A percentile compares a stretch with the other conserved stretches of the same genome.
phyloP scores from a whole-genome alignment of 805 yeast genomes.

The Metschnikowia dekortorum region DNA sequence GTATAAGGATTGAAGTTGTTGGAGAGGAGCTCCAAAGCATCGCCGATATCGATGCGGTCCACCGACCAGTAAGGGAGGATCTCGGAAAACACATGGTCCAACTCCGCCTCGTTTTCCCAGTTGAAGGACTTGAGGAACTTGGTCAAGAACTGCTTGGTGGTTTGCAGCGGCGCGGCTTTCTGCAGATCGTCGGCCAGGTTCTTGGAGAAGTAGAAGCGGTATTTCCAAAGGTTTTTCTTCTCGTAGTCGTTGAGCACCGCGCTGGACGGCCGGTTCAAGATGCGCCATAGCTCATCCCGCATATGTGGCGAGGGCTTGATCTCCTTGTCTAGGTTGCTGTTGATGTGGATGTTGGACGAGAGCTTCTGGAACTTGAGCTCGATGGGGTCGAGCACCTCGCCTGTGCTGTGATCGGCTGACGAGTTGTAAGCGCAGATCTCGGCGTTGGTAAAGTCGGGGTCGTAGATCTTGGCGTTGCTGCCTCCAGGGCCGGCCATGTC shows the following conservation, averaged over 20 bases:
- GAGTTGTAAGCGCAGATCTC: slow-evolving; percentile 10
- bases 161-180: slow-evolving; percentile 41
- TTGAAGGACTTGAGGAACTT: slow-evolving; percentile 84
- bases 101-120: slow-evolving; percentile 82
- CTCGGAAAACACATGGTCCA: slow-evolving; percentile 67
- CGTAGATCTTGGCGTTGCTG: slow-evolving; percentile 26
- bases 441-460: slow-evolving; percentile 34
- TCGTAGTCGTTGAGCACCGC: slow-evolving; percentile 77
- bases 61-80: slow-evolving; percentile 58
- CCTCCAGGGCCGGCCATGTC: not conserved
- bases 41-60: slow-evolving; percentile 77
- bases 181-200: slow-evolving; percentile 27
- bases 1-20: slow-evolving; percentile 59
- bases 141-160: slow-evolving; percentile 48
- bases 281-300: slow-evolving; percentile 65
- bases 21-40: slow-evolving; percentile 81
- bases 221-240: slow-evolving; percentile 86
- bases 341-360: slow-evolving; percentile 73
- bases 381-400: slow-evolving; percentile 56
- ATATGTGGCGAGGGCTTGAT: slow-evolving; percentile 83
- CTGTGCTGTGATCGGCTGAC: slow-evolving; percentile 4
- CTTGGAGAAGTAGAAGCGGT: slow-evolving; percentile 62
- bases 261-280: slow-evolving; percentile 76
- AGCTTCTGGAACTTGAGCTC: slow-evolving; percentile 82
- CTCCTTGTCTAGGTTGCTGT: slow-evolving; percentile 73